Base-by-base conservation (phyloP, 2,329 filamentous ascomycete species). In the Fusarium acutatum region DNA sequence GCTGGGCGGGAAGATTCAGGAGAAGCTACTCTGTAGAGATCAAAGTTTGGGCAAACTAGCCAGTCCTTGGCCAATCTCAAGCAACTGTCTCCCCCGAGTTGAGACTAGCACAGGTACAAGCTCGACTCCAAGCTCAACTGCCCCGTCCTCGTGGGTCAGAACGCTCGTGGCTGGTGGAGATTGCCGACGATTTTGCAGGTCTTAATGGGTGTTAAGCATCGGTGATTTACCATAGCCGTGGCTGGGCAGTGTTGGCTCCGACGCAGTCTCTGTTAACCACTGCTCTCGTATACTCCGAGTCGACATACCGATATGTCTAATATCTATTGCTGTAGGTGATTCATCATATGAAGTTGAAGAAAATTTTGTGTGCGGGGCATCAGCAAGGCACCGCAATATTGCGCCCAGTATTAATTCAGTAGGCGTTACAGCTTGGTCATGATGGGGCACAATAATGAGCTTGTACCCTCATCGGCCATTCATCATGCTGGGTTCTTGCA, bases 11-110 rank as follows among this genome's bases (percentile, higher is more conserved):
- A 69, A 75, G 54, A 67, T 60, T 65, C 66, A 71, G 34, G 38
- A 62, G 67, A 66, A 65, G 73, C 75, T 75, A n/a, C n/a, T n/a
- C n/a, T n/a, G n/a, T n/a, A 75, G 62, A 69, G 71, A 72, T 72
- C 71, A 74, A 72, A 58, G 71, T 74, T 72, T 65, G 57, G 64
- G 34, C n/a, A 49, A 56, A 34, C 32, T 28, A 53, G 52, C 30
- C 35, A 57, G 44, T 64, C 62, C 64, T 61, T 64, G 58, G 43
- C 52, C 67, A 74, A 74, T 74, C 71, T 74, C 40, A 69, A 60
- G 49, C 40, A 41, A 73, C 52, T 64, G 58, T 57, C 59, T 61
- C 37, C 58, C 62, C 67, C 49, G 17, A 54, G 56, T 52, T 37
- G 17, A 67, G 68, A 67, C 54, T 71, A 67, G 60, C 50, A 67